Conservation (phyloP, 495 filamentous ascomycete species). For the Baudoinia panamericana region DNA sequence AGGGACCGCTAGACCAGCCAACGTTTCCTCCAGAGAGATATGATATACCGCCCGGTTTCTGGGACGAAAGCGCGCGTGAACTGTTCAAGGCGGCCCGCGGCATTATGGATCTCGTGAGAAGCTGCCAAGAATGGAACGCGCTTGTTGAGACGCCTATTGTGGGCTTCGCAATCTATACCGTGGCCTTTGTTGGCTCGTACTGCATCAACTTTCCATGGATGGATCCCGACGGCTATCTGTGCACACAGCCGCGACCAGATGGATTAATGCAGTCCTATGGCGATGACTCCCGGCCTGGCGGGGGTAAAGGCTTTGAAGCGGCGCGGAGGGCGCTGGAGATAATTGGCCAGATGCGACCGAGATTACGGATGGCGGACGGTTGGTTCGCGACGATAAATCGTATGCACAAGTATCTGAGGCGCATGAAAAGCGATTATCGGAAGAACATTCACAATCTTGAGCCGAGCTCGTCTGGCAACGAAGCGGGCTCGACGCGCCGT, state of each 20-base stretch:
- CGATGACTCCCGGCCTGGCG: conserved; percentile 18
- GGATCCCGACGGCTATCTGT: conserved; percentile 54
- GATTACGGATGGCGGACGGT: conserved; percentile 56
- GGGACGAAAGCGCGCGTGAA: conserved; percentile 60
- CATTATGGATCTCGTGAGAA: conserved; percentile 62
- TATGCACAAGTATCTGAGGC: conserved; percentile 54
- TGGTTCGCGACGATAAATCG: conserved; percentile 57
- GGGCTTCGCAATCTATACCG: conserved; percentile 69
- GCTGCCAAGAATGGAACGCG: conserved; percentile 55
- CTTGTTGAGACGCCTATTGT: conserved; percentile 70
- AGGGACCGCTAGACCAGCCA: conserved; percentile 62
- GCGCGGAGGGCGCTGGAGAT: conserved; percentile 41
- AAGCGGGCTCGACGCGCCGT: conserved; percentile 27
- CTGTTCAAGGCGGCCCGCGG: conserved; percentile 60
- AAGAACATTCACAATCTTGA: conserved; percentile 20
- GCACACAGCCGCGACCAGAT: conserved; percentile 20
- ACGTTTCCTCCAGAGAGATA: conserved; percentile 44
- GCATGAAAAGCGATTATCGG: conserved; percentile 47
- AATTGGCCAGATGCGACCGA: conserved; percentile 48
- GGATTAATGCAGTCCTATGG: too few species aligned
- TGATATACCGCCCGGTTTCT: conserved; percentile 46
- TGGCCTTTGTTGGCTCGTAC: conserved; percentile 61
- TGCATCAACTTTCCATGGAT: conserved; percentile 63
- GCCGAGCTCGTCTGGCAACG: conserved; percentile 11
- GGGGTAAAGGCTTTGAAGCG: conserved; percentile 31